phyloP scores from a whole-genome alignment of 768 basidiomycete genomes.

The Calocera cornea region DNA sequence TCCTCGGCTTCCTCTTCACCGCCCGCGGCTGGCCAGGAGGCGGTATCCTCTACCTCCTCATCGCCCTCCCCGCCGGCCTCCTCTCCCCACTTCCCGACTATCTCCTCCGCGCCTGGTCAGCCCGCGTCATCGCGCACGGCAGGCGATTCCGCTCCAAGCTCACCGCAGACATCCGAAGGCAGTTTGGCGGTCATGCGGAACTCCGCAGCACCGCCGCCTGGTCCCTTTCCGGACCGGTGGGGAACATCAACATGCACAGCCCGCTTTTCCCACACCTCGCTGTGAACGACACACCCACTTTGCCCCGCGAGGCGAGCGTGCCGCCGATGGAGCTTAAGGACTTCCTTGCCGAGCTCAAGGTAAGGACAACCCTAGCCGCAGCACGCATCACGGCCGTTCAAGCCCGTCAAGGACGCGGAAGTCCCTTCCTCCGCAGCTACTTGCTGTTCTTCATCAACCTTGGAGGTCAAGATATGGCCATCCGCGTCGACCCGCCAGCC shows the following conservation, averaged over 20 bases:
- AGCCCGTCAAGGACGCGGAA: background rate
- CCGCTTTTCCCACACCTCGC: background rate
- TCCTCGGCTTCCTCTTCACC: background rate
- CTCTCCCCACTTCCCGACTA: background rate
- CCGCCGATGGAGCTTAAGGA: background rate
- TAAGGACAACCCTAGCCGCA: background rate
- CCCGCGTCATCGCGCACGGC: background rate
- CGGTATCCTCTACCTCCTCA: background rate
- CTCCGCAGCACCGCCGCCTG: background rate
- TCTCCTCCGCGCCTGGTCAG: background rate
- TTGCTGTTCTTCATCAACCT: slow-evolving; percentile 1
- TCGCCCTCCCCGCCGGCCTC: background rate
- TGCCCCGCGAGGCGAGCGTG: background rate
- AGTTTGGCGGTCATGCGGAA: background rate
- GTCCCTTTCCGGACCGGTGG: background rate
- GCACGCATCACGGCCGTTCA: background rate
- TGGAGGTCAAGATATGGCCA: background rate
- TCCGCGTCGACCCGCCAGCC: background rate
- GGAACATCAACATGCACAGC: background rate
- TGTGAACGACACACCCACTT: background rate
- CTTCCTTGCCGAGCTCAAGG: background rate
- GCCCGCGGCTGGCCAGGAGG: background rate
- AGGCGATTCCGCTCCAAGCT: background rate
- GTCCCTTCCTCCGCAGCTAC: background rate
- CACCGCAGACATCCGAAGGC: background rate